Evolutionary conservation across 78 protist species (phyloP), one percentile per base, ranked within the genome.

Genomic region (Protostelium mycophagum): DNA sequence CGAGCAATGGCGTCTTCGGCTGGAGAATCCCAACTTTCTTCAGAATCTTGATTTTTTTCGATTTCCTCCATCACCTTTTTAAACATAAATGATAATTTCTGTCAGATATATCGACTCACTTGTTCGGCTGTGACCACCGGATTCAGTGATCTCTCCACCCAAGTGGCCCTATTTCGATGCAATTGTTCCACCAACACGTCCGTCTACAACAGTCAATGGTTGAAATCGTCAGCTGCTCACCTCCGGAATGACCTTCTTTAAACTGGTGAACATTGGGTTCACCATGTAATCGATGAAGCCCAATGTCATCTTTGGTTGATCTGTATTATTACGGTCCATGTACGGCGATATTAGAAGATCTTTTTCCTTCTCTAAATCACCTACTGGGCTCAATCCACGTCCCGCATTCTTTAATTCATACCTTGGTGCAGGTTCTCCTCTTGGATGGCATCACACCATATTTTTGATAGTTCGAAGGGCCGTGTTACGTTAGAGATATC

Each of bases 401-500:
- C 36, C 36, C 36, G 86, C 5, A 25, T 25, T 16, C 36, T 36
- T 84, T 91, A 87, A 83, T 37, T 51, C 35, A 87, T 89, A 29
- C 94, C 96, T 34, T 94, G 96, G 25, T 28, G 36, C 34, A 85
- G 28, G 36, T 84, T 83, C 86, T 94, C 96, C 0, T 29, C 83
- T 28, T 34, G 31, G 25, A 94, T 88, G 35, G 83, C 0, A 0
- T 37, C 39, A 31, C 85, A 38, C 96, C 96, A 94, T 16, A 10
- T 34, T 38, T 84, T 36, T 34, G 51, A 91, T 28, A 88, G 0
- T 28, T 35, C 85, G 36, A 73, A 86, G 31, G 91, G 90, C 28
- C 87, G 86, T 28, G 91, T 36, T 83, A 92, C 89, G 88, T 94
- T 94, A 1, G 91, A 89, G 31, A 94, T 88, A 73, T 94, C 96